Evolutionary conservation across 2,329 filamentous ascomycete genomes (phyloP), one percentile per base, ranked within the genome.

Genomic region (Fusarium udum): DNA sequence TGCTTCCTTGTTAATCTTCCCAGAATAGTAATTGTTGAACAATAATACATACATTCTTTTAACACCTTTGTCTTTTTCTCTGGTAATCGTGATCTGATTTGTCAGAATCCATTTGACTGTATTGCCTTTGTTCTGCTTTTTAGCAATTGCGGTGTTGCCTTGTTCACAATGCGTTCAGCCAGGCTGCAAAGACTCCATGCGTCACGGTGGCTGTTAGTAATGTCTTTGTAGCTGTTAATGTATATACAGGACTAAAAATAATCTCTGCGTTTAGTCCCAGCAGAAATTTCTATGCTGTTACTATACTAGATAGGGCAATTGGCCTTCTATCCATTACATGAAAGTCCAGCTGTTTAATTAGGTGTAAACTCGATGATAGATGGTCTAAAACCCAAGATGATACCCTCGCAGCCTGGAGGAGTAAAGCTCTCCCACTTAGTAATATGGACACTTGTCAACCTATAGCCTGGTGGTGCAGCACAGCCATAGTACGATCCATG

Each of bases 301-400:
- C 45, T 16, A 16, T 13, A 0, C 10, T 3, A 16, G 8, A n/a
- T 45, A 14, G 12, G 3, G 12, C 15, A 3, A n/a, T 32, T 6
- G 11, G 15, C 7, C n/a, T 16, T 12, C 14, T 14, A 48, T 6
- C 7, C 2, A 10, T 7, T 11, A 9, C 1, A 31, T 49, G 2
- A 31, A n/a, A 32, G 0, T 1, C 8, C 3, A n/a, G 7, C 3
- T 32, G 3, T 2, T 15, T n/a, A 32, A 4, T n/a, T 7, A 32
- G 46, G 15, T 6, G 4, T 51, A 4, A 34, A 34, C 15, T 51
- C 22, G 5, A 18, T 49, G 4, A 18, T 13, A 10, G 31, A 34
- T 11, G 45, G 20, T 3, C 45, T 48, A 26, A 48, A 31, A 10
- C 45, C 45, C 45, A 48, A 22, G 45, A 34, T 51, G 6, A 34